These are phyloP conservation scores for Leccinum rimulosum DNA, from an alignment of 768 basidiomycete species.

Conservation along the genomic window DNA sequence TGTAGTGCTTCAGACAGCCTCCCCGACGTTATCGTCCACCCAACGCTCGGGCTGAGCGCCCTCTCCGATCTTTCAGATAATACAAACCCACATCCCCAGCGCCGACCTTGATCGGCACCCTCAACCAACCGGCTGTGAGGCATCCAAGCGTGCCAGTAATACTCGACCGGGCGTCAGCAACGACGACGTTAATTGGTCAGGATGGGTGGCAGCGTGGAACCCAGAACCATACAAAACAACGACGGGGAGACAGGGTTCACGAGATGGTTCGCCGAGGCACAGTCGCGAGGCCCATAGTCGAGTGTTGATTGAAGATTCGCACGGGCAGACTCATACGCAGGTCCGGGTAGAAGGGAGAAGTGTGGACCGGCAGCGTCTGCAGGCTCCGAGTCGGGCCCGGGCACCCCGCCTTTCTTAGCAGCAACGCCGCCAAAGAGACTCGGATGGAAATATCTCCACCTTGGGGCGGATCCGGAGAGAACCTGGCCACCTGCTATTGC, in stretches of 20 bases:
- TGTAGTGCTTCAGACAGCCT: slow-evolving; percentile 43
- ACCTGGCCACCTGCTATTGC: slow-evolving; percentile 56
- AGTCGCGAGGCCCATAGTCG: slow-evolving; percentile 52
- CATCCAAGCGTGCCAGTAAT: slow-evolving; percentile 92
- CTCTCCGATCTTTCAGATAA: slow-evolving; percentile 68
- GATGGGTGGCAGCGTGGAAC: slow-evolving; percentile 75
- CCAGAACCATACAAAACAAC: slow-evolving; percentile 86
- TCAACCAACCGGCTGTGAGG: slow-evolving; percentile 67
- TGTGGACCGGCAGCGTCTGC: slow-evolving; percentile 23
- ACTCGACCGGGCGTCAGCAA: slow-evolving; percentile 53
- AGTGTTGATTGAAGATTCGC: slow-evolving; percentile 53
- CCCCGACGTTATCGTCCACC: slow-evolving; percentile 93
- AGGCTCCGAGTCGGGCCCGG: slow-evolving; percentile 39
- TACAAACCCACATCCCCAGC: slow-evolving; percentile 94
- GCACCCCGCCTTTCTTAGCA: slow-evolving; percentile 66
- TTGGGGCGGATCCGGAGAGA: slow-evolving; percentile 26
- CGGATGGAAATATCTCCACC: slow-evolving; percentile 41
- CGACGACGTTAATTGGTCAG: slow-evolving; percentile 43
- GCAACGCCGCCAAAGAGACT: slow-evolving; percentile 80
- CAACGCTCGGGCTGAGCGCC: slow-evolving; percentile 85
- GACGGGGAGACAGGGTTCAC: slow-evolving; percentile 96
- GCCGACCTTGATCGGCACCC: slow-evolving; percentile 80
- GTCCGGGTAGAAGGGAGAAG: slow-evolving; percentile 23
- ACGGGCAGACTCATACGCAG: slow-evolving; percentile 55
- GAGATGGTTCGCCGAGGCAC: slow-evolving; percentile 92